Evolutionary conservation across 129 eudicot species (phyloP).

Genomic region (Lonicera japonica): DNA sequence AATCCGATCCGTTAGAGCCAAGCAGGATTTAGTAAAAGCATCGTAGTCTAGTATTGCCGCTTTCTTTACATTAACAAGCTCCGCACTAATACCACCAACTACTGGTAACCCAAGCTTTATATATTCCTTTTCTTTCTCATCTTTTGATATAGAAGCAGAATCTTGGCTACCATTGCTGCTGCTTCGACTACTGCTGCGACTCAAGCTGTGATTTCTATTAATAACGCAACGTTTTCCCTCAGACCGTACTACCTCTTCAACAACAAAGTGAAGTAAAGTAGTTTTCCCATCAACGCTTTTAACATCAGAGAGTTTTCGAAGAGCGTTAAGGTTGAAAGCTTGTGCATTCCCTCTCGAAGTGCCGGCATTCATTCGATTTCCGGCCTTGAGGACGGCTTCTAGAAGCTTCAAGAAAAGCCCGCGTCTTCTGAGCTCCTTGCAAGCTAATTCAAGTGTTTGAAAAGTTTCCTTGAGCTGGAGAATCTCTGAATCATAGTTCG

Average conservation of each 20-base stretch:
- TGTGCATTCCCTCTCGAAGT: conserved; percentile 96
- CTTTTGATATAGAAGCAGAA: conserved; percentile 16
- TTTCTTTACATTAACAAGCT: conserved; percentile 69
- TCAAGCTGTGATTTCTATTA: conserved; percentile 43
- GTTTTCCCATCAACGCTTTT: conserved; percentile 95
- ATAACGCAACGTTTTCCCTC: conserved; percentile 87
- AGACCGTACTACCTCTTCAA: conserved; percentile 83
- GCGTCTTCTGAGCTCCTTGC: conserved; percentile 68
- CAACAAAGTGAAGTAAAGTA: conserved; percentile 86
- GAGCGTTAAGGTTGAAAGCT: conserved; percentile 75
- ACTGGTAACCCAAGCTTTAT: conserved; percentile 78
- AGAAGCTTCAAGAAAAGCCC: conserved; percentile 83
- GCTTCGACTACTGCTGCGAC: conserved; percentile 23
- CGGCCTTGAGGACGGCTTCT: conserved; percentile 89
- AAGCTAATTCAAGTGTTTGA: conserved; percentile 62
- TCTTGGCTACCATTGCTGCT: conserved; percentile 13
- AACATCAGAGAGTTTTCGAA: conserved; percentile 75
- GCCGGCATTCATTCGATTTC: conserved; percentile 91
- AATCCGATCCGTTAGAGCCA: conserved; percentile 32
- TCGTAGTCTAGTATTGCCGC: conserved; percentile 72
- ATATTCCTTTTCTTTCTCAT: conserved; percentile 49
- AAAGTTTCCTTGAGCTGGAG: conserved; percentile 46
- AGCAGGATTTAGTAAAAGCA: conserved; percentile 28
- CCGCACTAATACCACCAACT: conserved; percentile 83
- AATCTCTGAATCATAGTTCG: conserved; percentile 56